Evolutionary conservation across 164 flowering plant species (phyloP), one percentile per base, ranked within the genome.

Genomic region (Macadamia tetraphylla): DNA sequence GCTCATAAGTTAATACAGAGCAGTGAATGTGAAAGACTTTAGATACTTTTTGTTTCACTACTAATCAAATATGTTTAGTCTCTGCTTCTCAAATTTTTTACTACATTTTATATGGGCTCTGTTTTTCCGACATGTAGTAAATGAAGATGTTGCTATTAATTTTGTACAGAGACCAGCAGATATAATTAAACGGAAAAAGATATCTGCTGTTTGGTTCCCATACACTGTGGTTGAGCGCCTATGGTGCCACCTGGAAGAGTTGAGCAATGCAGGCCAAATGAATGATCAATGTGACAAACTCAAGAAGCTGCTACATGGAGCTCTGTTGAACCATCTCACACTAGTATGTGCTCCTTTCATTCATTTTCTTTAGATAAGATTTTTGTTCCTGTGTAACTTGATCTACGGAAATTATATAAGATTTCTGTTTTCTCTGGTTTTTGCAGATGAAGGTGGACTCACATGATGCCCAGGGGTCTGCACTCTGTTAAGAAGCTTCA

Each of bases 161-260:
- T 5, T 35, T 35, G 59, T 80, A 63, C 95, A 94, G 98, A 83
- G 84, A 78, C 94, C 97, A 32, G 81, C 76, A 3, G 84, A 87
- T 67, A 55, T 94, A 63, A 75, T 88, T 61, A 84, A 78, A 61
- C 79, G 98, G 65, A 94, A 94, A 80, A 85, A 72, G 76, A 81
- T 89, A 73, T 89, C 79, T 80, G 85, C 92, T 30, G 81, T 84
- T 69, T 94, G 98, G 97, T 94, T 94, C 70, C 98, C 99, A 13
- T 90, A 87, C 81, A 82, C 90, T 49, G 65, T 85, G 7, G 75
- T 94, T 51, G 92, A 92, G 77, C 85, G 81, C 48, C 76, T 94
- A 6, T 89, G 93, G 91, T 81, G 83, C 80, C 81, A 83, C 49
- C 85, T 94, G 56, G 92, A 87, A 72, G 88, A 84, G 58, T 71